Percentiles rank a stretch among this genome's conserved stretches.
Evolutionary conservation across 805 yeast genomes (phyloP).

Genomic region (Kodamaea restingae): DNA sequence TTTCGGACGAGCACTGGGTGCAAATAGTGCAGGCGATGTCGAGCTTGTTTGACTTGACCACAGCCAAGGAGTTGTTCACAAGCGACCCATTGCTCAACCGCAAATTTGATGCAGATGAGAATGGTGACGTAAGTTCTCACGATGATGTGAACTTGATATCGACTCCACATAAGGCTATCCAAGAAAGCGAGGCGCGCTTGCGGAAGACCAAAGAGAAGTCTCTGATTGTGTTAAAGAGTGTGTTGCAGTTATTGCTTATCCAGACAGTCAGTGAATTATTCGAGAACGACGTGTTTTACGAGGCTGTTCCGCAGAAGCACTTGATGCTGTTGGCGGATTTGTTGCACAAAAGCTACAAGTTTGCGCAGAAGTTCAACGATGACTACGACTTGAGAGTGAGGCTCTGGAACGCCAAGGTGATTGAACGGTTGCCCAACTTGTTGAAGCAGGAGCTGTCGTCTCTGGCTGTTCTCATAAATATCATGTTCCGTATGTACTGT

Average conservation of each 20-base stretch:
- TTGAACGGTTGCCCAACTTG: constrained; percentile 87
- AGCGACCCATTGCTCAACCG: constrained; percentile 44
- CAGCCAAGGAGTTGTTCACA: constrained; percentile 79
- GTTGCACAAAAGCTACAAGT: constrained; percentile 66
- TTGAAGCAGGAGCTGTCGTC: constrained; percentile 89
- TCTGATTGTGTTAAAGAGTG: constrained; percentile 86
- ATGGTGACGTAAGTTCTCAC: constrained; percentile 18
- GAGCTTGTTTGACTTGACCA: constrained; percentile 71
- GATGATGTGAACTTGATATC: constrained; percentile 12
- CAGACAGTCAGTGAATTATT: constrained; percentile 80
- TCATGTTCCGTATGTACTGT: constrained; percentile 75
- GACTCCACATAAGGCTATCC: constrained; percentile 12
- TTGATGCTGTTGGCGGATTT: constrained; percentile 57
- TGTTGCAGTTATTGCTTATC: constrained; percentile 82
- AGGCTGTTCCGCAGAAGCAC: constrained; percentile 61
- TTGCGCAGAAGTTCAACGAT: constrained; percentile 83
- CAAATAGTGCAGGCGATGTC: constrained; percentile 62
- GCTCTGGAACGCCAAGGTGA: constrained; percentile 86
- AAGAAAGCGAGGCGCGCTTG: constrained; percentile 33
- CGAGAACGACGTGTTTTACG: constrained; percentile 65
- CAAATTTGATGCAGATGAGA: constrained; percentile 27
- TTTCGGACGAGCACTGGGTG: constrained; percentile 69
- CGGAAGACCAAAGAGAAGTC: constrained; percentile 56
- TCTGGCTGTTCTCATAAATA: constrained; percentile 78
- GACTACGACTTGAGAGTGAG: constrained; percentile 85